Conservation (phyloP, 2,329 filamentous ascomycete genomes). For the Furcasterigmium sp. region DNA sequence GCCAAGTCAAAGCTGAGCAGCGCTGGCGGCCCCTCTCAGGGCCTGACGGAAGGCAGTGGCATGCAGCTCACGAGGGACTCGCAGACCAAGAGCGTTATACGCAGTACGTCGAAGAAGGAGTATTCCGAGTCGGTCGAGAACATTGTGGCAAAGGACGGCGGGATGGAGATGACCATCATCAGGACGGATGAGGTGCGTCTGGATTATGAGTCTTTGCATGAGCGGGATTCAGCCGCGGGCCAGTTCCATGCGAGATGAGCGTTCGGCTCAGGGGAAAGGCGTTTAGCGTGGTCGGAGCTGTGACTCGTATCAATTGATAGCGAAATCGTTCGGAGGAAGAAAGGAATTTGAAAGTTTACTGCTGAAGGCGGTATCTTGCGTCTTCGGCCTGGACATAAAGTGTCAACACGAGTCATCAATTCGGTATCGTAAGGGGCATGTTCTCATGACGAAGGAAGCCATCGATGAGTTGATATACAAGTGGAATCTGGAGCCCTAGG, state of each 20-base stretch:
- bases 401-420: no score
- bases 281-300: no score
- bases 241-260: no score
- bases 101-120: neutral
- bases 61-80: neutral
- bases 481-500: no score
- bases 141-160: slow-evolving; percentile 4
- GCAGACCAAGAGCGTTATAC: slow-evolving; percentile 1
- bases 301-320: neutral
- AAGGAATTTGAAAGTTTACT: no score
- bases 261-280: no score
- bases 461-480: no score
- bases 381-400: no score
- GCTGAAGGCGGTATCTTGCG: no score
- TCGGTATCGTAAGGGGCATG: no score
- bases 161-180: slow-evolving; percentile 6
- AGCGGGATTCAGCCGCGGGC: no score
- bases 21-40: slow-evolving; percentile 2
- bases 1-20: slow-evolving; percentile 4
- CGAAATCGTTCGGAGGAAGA: neutral
- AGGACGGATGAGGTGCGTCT: neutral
- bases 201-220: neutral
- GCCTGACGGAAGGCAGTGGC: neutral
- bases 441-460: no score
- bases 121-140: slow-evolving; percentile 5